Conservation (phyloP, 306 rosid species). For the Casuarina cunninghamiana region DNA sequence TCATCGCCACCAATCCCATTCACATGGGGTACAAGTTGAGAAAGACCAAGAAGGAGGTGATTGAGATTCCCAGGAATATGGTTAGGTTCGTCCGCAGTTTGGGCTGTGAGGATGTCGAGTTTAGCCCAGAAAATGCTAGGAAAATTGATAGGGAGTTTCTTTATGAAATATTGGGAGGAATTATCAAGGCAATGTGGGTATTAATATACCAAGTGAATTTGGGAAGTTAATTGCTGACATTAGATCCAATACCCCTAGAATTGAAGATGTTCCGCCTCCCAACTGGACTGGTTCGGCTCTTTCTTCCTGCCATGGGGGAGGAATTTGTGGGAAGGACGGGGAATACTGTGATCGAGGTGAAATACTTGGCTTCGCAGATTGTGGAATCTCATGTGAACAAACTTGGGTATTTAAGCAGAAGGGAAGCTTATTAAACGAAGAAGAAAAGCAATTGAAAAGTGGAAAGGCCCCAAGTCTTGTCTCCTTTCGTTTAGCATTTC, state of each 20-base stretch:
- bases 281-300: too few relatives aligned
- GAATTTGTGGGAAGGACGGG: too few relatives aligned
- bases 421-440: too few relatives aligned
- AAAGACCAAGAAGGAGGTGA: slow-evolving; percentile 66
- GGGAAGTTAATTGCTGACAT: slow-evolving; percentile 82
- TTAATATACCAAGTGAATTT: slow-evolving; percentile 64
- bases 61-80: slow-evolving; percentile 71
- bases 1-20: slow-evolving; percentile 87
- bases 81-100: slow-evolving; percentile 79
- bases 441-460: too few relatives aligned
- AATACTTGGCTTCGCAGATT: too few relatives aligned
- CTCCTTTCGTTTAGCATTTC: too few relatives aligned
- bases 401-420: too few relatives aligned
- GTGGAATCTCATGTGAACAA: too few relatives aligned
- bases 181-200: slow-evolving; percentile 89
- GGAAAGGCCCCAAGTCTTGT: too few relatives aligned
- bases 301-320: too few relatives aligned
- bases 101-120: slow-evolving; percentile 87
- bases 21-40: slow-evolving; percentile 80
- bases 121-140: slow-evolving; percentile 98
- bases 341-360: too few relatives aligned
- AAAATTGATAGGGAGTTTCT: slow-evolving; percentile 87
- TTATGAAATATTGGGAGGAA: slow-evolving; percentile 84
- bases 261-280: slow-evolving; percentile 50
- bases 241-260: slow-evolving; percentile 84